These are phyloP conservation scores for Poa annua DNA, from an alignment of 176 grass and related monocot species.

Conservation along the genomic window DNA sequence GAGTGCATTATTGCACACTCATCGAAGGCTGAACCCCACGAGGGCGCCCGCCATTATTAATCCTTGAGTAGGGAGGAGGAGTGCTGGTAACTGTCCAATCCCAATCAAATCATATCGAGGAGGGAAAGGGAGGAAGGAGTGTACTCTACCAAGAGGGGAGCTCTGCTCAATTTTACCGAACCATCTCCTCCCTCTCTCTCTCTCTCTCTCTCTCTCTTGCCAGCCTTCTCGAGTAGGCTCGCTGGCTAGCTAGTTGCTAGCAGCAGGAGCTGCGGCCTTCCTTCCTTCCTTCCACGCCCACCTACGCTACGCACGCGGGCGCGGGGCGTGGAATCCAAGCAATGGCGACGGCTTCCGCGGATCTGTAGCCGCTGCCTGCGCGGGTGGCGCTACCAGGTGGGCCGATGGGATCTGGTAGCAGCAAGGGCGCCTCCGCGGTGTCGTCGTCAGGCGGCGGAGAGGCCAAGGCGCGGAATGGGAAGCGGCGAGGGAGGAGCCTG, in stretches of 20 bases:
- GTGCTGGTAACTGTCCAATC: slow-evolving; percentile 26
- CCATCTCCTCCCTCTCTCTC: not conserved
- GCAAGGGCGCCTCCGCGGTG: slow-evolving; percentile 55
- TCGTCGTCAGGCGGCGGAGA: not conserved
- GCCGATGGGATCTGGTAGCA: slow-evolving; percentile 83
- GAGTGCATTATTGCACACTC: slow-evolving; percentile 41
- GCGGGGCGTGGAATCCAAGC: slow-evolving; percentile 23
- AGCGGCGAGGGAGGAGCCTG: slow-evolving; percentile 36
- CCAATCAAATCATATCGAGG: slow-evolving; percentile 38
- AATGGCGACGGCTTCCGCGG: slow-evolving; percentile 42
- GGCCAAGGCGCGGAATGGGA: slow-evolving; percentile 38
- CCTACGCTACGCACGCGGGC: slow-evolving; percentile 11
- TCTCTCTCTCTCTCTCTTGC: not conserved
- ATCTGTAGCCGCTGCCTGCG: slow-evolving; percentile 38
- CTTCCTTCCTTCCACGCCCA: slow-evolving; percentile 2
- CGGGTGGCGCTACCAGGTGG: not conserved
- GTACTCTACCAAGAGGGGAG: no score
- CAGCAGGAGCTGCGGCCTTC: slow-evolving; percentile 18
- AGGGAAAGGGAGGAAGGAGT: not conserved
- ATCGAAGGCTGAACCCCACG: no score
- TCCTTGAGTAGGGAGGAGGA: not conserved
- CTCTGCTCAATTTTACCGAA: slow-evolving; percentile 33
- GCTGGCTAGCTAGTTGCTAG: not conserved
- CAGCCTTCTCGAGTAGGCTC: slow-evolving; percentile 14
- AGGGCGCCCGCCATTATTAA: slow-evolving; percentile 43